Conservation (phyloP, 345 rosid genomes). For the Eucalyptus paniculata region DNA sequence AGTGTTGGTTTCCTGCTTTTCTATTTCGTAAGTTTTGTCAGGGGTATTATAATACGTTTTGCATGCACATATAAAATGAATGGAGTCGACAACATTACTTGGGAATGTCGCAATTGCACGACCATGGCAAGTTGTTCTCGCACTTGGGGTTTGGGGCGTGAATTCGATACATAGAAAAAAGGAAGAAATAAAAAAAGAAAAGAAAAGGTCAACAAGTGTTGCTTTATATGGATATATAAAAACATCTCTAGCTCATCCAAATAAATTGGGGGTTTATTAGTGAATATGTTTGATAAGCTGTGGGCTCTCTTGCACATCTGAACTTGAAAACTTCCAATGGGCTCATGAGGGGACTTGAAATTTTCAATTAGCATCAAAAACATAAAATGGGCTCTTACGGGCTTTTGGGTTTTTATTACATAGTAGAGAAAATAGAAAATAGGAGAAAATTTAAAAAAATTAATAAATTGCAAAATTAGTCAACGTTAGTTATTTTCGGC, state of each 20-base stretch:
- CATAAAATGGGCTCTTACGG: background rate
- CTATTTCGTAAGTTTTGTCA: too few relatives aligned
- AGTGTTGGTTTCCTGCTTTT: too few relatives aligned
- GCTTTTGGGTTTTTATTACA: background rate
- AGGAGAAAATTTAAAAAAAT: accelerated
- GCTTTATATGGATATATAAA: background rate
- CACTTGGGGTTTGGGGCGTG: background rate
- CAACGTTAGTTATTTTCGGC: accelerated
- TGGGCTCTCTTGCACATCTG: too few relatives aligned
- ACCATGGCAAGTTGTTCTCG: too few relatives aligned
- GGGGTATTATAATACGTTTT: too few relatives aligned
- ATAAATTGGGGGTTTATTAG: background rate
- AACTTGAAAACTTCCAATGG: background rate
- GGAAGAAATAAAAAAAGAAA: background rate
- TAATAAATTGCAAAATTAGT: background rate
- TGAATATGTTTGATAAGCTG: background rate
- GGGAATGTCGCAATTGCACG: too few relatives aligned
- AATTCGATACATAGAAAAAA: background rate
- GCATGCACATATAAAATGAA: too few relatives aligned
- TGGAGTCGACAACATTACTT: too few relatives aligned
- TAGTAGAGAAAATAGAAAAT: background rate
- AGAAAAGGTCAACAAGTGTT: background rate
- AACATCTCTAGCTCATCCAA: background rate
- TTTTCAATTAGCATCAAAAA: background rate
- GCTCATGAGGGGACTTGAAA: background rate